phyloP scores from a whole-genome alignment of 2,329 filamentous ascomycete genomes.

The Botrytis galanthina region DNA sequence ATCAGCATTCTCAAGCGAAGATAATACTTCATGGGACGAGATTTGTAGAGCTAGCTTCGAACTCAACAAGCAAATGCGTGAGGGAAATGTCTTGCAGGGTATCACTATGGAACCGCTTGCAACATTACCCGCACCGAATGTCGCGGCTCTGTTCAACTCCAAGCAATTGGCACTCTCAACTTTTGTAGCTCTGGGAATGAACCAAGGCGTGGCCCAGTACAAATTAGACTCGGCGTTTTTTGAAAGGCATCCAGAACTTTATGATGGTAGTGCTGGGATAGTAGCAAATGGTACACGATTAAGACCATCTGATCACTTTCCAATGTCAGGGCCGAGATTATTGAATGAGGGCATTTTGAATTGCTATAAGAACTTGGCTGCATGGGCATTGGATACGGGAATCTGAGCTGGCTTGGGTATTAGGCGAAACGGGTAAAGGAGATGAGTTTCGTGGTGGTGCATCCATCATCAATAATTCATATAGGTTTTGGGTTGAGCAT shows the following conservation, averaged over 20 bases:
- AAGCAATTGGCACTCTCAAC: background rate
- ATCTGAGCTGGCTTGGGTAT: background rate
- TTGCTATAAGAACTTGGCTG: background rate
- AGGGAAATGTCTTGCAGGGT: background rate
- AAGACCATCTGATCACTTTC: background rate
- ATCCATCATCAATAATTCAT: background rate
- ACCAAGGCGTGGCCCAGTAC: slow-evolving; percentile 2
- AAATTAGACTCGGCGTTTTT: slow-evolving; percentile 16
- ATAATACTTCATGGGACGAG: background rate
- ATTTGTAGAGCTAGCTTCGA: slow-evolving; percentile 11
- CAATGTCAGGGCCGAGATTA: background rate
- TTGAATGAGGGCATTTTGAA: background rate
- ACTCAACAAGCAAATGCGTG: slow-evolving; percentile 5
- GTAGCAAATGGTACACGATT: slow-evolving; percentile 9
- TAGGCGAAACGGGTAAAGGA: background rate
- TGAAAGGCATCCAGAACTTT: slow-evolving; percentile 17
- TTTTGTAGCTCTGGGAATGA: slow-evolving; percentile 2
- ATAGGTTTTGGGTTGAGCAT: background rate
- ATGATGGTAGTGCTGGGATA: slow-evolving; percentile 1
- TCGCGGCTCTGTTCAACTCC: slow-evolving; percentile 11
- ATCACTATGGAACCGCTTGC: background rate
- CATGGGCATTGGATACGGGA: background rate
- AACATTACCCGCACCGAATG: slow-evolving; percentile 7
- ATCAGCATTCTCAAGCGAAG: background rate
- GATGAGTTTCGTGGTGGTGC: background rate